A percentile compares a stretch with the other conserved stretches of the same genome.
phyloP scores from a whole-genome alignment of 352 stramenopile species.

The Pythium aristosporum region DNA sequence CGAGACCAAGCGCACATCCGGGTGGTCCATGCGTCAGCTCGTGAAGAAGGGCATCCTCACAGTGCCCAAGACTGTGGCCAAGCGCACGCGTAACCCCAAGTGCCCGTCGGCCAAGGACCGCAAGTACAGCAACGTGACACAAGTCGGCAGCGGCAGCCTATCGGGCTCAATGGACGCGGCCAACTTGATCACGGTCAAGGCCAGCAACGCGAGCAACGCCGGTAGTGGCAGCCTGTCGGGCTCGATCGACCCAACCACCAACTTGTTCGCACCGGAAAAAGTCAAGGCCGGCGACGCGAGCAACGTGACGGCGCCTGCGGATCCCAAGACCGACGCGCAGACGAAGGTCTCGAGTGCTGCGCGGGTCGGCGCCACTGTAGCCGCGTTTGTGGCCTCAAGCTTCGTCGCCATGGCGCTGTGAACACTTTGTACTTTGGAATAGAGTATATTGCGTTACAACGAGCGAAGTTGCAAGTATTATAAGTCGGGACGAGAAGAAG shows the following conservation, averaged over 20 bases:
- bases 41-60: conserved; percentile 22
- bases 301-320: conserved; percentile 2
- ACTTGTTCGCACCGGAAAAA: conserved; percentile 15
- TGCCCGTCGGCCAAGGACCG: conserved; percentile 15
- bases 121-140: conserved; percentile 13
- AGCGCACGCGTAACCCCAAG: conserved; percentile 16
- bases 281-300: conserved; percentile 13
- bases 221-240: background rate
- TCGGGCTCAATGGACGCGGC: no score
- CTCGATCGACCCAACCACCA: background rate
- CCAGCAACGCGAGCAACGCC: no score
- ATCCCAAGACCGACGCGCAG: background rate
- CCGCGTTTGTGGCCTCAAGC: conserved; percentile 12
- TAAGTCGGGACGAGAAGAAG: no score
- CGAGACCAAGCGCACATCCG: conserved; percentile 20
- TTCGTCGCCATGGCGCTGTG: conserved; percentile 11
- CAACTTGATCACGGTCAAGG: no score
- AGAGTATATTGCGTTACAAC: no score
- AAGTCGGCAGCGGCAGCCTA: background rate
- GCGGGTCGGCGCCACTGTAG: background rate
- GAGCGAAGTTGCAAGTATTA: no score
- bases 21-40: conserved; percentile 29
- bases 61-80: conserved; percentile 9
- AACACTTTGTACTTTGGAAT: no score
- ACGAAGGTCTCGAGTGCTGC: background rate